Evolutionary conservation across 2,329 filamentous ascomycete species (phyloP), one percentile per base, ranked within the genome.

Genomic region (Helminthosporium solani): DNA sequence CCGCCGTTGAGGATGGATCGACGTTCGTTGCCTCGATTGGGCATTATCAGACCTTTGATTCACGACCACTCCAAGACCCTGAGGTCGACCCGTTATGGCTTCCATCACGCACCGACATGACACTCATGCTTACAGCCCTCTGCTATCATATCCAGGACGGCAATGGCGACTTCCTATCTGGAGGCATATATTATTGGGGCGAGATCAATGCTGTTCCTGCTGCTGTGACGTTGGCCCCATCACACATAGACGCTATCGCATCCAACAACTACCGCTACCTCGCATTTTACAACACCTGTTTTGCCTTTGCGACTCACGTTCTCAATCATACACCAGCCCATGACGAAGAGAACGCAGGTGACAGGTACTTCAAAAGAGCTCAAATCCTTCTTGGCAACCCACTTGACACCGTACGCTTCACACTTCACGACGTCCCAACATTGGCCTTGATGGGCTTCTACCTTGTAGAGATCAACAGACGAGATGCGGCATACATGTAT

Each of bases 11-110:
- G n/a, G 53, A 61, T 35, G 55, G 55, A 1, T 61, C 53, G 7
- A 50, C 44, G 7, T 64, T 63, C 20, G 44, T 59, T 11, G 47
- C 42, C 2, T 56, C 58, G 9, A 46, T 63, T 34, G 61, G 61
- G 7, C 51, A 44, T 18, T 64, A 64, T 23, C 60, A 64, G 40
- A 64, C 60, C 1, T 61, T 57, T 42, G 60, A 64, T 42, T 64
- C 60, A 12, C 52, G 60, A 11, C 60, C 60, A 4, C 46, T 64
- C 20, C 50, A 56, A 2, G 56, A 63, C 21, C 57, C 58, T 12
- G 47, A 44, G 16, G 60, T 64, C 8, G 52, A 64, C 42, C 50
- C 59, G n/a, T 31, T 53, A 9, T 64, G 60, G 60, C 37, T 64
- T n/a, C 60, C 60, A 19, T 42, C 50, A 3, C 51, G 38, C n/a